Evolutionary conservation across 768 basidiomycete genomes (phyloP).

Genomic region (Tricholoma hemisulphureum): DNA sequence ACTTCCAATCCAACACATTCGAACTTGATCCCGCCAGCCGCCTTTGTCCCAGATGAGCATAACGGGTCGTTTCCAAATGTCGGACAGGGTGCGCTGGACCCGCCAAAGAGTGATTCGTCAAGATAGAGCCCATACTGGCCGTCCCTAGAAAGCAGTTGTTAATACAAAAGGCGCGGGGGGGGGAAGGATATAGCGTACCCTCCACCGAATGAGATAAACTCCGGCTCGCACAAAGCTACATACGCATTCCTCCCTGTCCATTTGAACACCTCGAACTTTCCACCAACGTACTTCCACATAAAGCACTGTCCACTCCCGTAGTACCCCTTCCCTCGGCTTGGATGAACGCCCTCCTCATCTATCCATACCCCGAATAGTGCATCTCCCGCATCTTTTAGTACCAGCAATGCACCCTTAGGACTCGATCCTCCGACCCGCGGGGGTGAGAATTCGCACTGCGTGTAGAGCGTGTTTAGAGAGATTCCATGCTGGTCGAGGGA

Average conservation of each 20-base stretch:
- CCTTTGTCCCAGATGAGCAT: constrained; percentile 50
- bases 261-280: constrained; percentile 58
- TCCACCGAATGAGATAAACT: constrained; percentile 86
- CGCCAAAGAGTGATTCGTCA: constrained; percentile 75
- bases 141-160: constrained; percentile 46
- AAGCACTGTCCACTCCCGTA: constrained; percentile 95
- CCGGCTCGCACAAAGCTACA: constrained; percentile 79
- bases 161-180: not conserved
- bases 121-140: constrained; percentile 89
- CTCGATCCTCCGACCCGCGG: constrained; percentile 28
- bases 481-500: constrained; percentile 96
- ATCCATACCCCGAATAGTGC: constrained; percentile 81
- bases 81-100: constrained; percentile 80
- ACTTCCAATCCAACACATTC: constrained; percentile 92
- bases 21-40: constrained; percentile 60
- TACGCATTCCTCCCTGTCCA: constrained; percentile 93
- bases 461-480: constrained; percentile 84
- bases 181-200: constrained; percentile 49
- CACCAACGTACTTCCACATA: constrained; percentile 63
- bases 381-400: constrained; percentile 62
- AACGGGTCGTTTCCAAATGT: constrained; percentile 87
- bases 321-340: constrained; percentile 63
- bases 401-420: constrained; percentile 51
- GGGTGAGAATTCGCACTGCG: constrained; percentile 49
- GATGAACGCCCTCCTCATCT: constrained; percentile 69